Conservation (phyloP, 257 asterid species). For the Solanum acaule region DNA sequence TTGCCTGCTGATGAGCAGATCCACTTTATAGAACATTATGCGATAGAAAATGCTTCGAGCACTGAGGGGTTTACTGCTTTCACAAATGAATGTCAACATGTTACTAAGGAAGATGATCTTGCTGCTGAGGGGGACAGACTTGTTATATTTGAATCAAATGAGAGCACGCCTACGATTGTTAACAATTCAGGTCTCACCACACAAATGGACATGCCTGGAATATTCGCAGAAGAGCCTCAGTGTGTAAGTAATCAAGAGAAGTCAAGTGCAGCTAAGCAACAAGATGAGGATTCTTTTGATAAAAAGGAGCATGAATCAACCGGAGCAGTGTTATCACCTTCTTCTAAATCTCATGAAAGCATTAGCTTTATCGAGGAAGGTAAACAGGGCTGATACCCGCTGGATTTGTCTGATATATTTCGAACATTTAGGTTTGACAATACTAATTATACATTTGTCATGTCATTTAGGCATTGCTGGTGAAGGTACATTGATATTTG, state of each 20-base stretch:
- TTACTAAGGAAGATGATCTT: conserved; percentile 35
- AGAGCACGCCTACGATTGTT: background rate
- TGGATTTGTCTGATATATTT: background rate
- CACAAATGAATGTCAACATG: conserved; percentile 10
- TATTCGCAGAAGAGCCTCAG: conserved; percentile 7
- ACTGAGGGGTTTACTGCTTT: conserved; percentile 10
- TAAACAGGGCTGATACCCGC: background rate
- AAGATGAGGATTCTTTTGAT: background rate
- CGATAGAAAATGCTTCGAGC: conserved; percentile 11
- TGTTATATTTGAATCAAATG: conserved; percentile 30
- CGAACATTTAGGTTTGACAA: background rate
- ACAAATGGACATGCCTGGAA: background rate
- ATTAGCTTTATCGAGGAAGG: background rate
- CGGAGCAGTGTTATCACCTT: background rate
- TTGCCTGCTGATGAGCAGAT: background rate
- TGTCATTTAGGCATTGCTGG: conserved; percentile 10
- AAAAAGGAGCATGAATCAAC: conserved; percentile 7
- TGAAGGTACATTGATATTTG: background rate
- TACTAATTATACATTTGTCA: background rate
- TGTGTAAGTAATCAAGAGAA: conserved; percentile 16
- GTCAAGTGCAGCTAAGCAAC: background rate
- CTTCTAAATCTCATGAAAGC: background rate
- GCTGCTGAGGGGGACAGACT: conserved; percentile 30
- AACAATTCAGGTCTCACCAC: conserved; percentile 9
- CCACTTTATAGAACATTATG: conserved; percentile 8